Percentiles rank a stretch among this genome's conserved stretches.
These are phyloP conservation scores for Candida khao-thaluensis DNA, from an alignment of 805 yeast genomes.

Conservation along the genomic window DNA sequence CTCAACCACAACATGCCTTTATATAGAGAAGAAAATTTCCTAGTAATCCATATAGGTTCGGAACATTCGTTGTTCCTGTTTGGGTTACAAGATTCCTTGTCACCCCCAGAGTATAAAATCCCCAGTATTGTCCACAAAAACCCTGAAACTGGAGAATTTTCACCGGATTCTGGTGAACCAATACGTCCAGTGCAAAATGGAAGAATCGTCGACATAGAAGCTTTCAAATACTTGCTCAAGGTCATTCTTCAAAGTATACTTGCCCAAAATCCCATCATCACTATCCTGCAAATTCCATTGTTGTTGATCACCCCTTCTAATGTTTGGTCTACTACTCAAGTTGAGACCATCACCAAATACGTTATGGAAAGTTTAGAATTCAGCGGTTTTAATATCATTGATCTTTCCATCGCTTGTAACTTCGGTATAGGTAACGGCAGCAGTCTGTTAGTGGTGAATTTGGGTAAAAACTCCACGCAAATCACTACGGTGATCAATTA, in stretches of 20 bases:
- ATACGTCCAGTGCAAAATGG: constrained; percentile 68
- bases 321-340: constrained; percentile 64
- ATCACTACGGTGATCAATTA: constrained; percentile 78
- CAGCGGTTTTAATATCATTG: constrained; percentile 69
- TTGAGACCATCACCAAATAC: constrained; percentile 72
- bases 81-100: constrained; percentile 72
- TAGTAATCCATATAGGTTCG: constrained; percentile 79
- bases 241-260: constrained; percentile 41
- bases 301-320: constrained; percentile 60
- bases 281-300: constrained; percentile 69
- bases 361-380: constrained; percentile 72
- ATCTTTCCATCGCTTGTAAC: constrained; percentile 64
- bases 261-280: constrained; percentile 39
- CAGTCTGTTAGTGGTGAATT: constrained; percentile 73
- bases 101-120: constrained; percentile 71
- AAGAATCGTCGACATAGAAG: constrained; percentile 62
- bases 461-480: constrained; percentile 75
- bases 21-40: constrained; percentile 44
- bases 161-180: constrained; percentile 40
- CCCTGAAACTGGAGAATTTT: constrained; percentile 34
- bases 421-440: constrained; percentile 70
- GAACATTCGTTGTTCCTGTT: constrained; percentile 69
- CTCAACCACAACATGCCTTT: constrained; percentile 44
- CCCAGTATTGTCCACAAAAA: constrained; percentile 74
- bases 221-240: constrained; percentile 62